Base-by-base conservation (phyloP, 2,329 filamentous ascomycete species). In the Arachnomyces sp. region DNA sequence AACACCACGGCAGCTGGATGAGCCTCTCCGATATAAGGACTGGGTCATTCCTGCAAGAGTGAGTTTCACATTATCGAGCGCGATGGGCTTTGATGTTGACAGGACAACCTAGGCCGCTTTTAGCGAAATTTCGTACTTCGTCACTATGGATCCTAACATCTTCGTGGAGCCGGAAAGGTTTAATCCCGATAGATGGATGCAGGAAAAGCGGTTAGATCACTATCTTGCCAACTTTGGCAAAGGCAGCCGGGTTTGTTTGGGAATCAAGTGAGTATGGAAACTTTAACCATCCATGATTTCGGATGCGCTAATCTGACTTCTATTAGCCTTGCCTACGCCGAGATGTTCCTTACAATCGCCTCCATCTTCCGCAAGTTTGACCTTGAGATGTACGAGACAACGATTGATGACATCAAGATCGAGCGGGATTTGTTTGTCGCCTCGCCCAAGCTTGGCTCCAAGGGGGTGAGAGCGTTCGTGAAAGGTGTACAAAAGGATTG, bases 21-120 rank as follows among this genome's bases (percentile, higher is more conserved):
- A 59, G 28, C 37, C 51, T 0, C 39, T 63, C 32, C 42, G 47
- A 3, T 63, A 61, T 36, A 54, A 59, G 13, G 39, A 50, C 7
- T 53, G 54, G 36, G 40, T 42, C 3, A 63, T 63, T 31, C 59
- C 60, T 1, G 51, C 57, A 0, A 52, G 55, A 3, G 54, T 58
- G 33, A 42, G 54, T 41, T 8, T 5, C 16, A 18, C 7, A 14
- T 28, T 33, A 9, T 33, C 31, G 9, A 11, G 3, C n/a, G n/a
- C n/a, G n/a, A n/a, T n/a, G n/a, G n/a, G n/a, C n/a, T n/a, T n/a
- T n/a, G n/a, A n/a, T n/a, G n/a, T n/a, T n/a, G n/a, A n/a, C n/a
- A n/a, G n/a, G n/a, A 13, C 14, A 33, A 2, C 31, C 12, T 28
- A 56, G 53, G 52, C 46, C 3, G 38, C 38, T 0, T 39, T 58